Evolutionary conservation across 2,329 filamentous ascomycete species (phyloP).

Genomic region (Calonectria henricotiae): DNA sequence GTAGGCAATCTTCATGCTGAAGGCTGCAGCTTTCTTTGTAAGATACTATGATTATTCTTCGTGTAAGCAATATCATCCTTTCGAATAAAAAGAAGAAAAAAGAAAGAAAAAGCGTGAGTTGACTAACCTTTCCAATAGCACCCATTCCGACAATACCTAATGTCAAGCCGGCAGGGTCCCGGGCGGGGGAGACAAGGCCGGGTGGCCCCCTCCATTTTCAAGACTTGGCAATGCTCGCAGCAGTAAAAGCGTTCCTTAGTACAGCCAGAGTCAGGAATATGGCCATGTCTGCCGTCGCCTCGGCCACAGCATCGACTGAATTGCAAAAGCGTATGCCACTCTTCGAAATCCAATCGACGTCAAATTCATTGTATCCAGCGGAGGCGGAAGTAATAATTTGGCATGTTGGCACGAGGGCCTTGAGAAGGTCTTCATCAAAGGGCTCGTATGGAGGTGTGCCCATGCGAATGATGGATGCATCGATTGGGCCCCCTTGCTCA

Average conservation of each 20-base stretch:
- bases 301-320: constrained; percentile 67
- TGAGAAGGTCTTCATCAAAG: constrained; percentile 63
- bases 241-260: constrained; percentile 62
- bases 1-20: constrained; percentile 62
- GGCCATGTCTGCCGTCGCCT: constrained; percentile 68
- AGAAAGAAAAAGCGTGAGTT: no score
- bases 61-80: background rate
- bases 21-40: constrained; percentile 58
- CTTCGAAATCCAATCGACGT: constrained; percentile 62
- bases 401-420: constrained; percentile 58
- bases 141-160: constrained; percentile 66
- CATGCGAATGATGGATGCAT: constrained; percentile 67
- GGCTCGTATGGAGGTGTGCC: constrained; percentile 66
- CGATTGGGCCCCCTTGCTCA: constrained; percentile 57
- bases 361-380: constrained; percentile 66
- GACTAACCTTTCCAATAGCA: constrained; percentile 57
- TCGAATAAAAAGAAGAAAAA: no score
- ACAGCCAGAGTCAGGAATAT: constrained; percentile 54
- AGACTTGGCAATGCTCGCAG: constrained; percentile 57
- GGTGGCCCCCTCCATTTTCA: constrained; percentile 58
- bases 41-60: constrained; percentile 53
- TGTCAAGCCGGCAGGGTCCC: constrained; percentile 60
- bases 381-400: constrained; percentile 64
- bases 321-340: constrained; percentile 70
- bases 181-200: constrained; percentile 51